A percentile compares a stretch with the other conserved stretches of the same genome.
Evolutionary conservation across 805 yeast genomes (phyloP).

Genomic region (Candida nonsorbophila): DNA sequence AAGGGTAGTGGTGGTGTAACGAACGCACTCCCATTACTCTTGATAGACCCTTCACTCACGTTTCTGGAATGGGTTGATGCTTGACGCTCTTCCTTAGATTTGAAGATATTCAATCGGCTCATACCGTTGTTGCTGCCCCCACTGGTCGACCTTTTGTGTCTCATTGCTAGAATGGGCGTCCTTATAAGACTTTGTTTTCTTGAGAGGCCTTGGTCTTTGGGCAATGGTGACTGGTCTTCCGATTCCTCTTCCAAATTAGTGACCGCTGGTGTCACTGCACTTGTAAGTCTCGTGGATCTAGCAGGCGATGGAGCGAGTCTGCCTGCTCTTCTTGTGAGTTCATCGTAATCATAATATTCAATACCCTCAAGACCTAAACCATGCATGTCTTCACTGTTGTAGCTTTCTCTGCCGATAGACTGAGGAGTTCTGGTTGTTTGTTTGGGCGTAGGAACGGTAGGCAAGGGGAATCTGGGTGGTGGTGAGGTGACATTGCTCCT

Average conservation of each 20-base stretch:
- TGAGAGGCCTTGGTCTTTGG: conserved; percentile 10
- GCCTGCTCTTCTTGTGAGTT: conserved; percentile 3
- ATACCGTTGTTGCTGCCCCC: conserved; percentile 22
- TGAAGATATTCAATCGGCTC: conserved; percentile 30
- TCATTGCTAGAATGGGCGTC: conserved; percentile 28
- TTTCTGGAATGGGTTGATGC: conserved; percentile 30
- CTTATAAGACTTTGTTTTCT: conserved; percentile 23
- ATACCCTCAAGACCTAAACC: conserved; percentile 38
- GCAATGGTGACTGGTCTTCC: conserved; percentile 3
- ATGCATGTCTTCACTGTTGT: conserved; percentile 16
- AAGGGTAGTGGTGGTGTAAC: conserved; percentile 43
- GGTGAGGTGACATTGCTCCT: conserved; percentile 21
- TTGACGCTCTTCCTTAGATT: conserved; percentile 13
- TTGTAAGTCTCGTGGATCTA: conserved; percentile 3
- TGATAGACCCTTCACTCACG: conserved; percentile 34
- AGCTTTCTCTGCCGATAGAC: conserved; percentile 7
- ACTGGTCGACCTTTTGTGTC: conserved; percentile 36
- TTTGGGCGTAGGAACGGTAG: conserved; percentile 7
- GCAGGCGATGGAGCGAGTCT: conserved; percentile 1
- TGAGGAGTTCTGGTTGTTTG: conserved; percentile 2
- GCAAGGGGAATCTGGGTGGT: conserved; percentile 30
- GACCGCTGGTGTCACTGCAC: conserved; percentile 22
- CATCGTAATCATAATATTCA: conserved; percentile 16
- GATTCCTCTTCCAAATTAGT: conserved; percentile 27
- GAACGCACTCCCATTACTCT: conserved; percentile 24